Conservation (phyloP, 2,329 filamentous ascomycete genomes). For the Hymenoscyphus infarciens region DNA sequence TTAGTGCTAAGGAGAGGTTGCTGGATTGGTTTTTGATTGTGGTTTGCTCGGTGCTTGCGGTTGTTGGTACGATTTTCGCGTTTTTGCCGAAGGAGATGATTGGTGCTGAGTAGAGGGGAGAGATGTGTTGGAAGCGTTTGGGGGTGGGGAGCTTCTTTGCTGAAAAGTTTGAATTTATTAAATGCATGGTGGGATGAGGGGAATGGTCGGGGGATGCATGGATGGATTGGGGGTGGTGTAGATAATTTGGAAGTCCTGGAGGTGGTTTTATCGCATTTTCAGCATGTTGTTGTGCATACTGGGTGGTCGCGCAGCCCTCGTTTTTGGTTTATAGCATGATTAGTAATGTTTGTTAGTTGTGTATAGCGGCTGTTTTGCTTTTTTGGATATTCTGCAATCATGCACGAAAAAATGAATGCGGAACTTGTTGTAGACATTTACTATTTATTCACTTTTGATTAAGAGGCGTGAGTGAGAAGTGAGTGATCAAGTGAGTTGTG, state of each 20-base stretch:
- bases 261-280: background rate
- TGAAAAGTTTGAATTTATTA: background rate
- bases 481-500: no score
- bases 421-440: no score
- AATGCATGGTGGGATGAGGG: background rate
- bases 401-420: no score
- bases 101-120: constrained; percentile 43
- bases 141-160: no score
- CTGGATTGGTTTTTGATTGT: constrained; percentile 67
- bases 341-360: background rate
- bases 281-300: background rate
- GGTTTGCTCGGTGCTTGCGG: constrained; percentile 65
- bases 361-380: background rate
- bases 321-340: background rate
- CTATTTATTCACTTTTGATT: no score
- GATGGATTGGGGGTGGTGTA: no score
- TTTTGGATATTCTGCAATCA: background rate
- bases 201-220: no score
- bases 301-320: background rate
- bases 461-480: no score
- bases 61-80: constrained; percentile 80
- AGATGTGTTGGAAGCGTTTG: no score
- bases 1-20: constrained; percentile 59
- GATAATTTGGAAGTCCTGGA: background rate
- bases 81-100: constrained; percentile 78